Evolutionary conservation across 1,284 basidiomycete genomes (phyloP), one percentile per base, ranked within the genome.

Genomic region (Puccinia polysora): DNA sequence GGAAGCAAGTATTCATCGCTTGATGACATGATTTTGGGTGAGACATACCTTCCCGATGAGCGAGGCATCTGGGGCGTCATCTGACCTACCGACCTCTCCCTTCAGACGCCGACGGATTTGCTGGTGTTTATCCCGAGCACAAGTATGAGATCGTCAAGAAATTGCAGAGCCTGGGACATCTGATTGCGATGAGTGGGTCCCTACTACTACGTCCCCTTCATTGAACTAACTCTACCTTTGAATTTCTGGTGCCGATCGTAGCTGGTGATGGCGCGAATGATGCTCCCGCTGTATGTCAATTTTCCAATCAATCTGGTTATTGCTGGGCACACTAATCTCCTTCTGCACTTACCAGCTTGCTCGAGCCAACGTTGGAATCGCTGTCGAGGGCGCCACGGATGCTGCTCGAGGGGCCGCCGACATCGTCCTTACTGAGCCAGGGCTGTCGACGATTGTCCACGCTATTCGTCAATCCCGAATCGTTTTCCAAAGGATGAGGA

Each of bases 231-330:
- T 32, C 34, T 40, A 23, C 18, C 56, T 14, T 40, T 59, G 5
- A 23, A 34, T 32, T 40, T 18, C 47, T n/a, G n/a, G n/a, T n/a
- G n/a, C n/a, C n/a, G n/a, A n/a, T n/a, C 32, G 30, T 43, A 89
- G 91, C 91, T 82, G 91, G 91, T 87, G 91, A 94, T 82, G 91
- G 91, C 87, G 91, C 91, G 80, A 96, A 94, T 84, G 91, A 94
- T 78, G 91, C 91, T 76, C 92, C 91, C 75, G 91, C 91, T 78
- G 60, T 63, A 63, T 43, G 40, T 18, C 40, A 7, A 43, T 2
- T 28, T 53, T 28, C 20, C 10, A 0, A 25, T 6, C 1, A 18
- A 7, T n/a, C 50, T 14, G 32, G 25, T 25, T 28, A 7, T 15
- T 25, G 50, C 50, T 53, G 7, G 32, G 10, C 20, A 18, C 14